A percentile compares a stretch with the other conserved stretches of the same genome.
Conservation (phyloP, 257 asterid genomes). For the Fraxinus americana region DNA sequence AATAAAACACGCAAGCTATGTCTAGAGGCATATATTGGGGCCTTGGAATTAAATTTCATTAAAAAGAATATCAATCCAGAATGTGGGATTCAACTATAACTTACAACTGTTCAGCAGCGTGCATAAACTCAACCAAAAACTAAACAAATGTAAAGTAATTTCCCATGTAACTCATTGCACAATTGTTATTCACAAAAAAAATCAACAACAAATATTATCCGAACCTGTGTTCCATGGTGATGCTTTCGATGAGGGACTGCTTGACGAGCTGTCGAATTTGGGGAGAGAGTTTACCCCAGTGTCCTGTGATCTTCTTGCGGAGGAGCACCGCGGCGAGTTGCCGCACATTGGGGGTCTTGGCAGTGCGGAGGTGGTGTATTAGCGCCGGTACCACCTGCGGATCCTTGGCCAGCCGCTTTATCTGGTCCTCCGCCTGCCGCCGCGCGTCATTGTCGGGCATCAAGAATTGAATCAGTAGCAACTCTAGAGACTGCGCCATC, state of each 20-base stretch:
- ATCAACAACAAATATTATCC: not conserved
- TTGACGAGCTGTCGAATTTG: slow-evolving; percentile 77
- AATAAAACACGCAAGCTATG: not conserved
- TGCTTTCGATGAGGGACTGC: slow-evolving; percentile 91
- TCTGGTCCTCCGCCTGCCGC: slow-evolving; percentile 98
- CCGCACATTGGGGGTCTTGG: slow-evolving; percentile 96
- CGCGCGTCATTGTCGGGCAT: slow-evolving; percentile 99
- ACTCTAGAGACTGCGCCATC: slow-evolving; percentile 97
- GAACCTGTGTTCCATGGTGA: slow-evolving; percentile 93
- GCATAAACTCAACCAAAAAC: not conserved
- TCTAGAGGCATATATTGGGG: slow-evolving; percentile 2
- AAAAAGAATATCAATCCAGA: not conserved
- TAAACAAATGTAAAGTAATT: slow-evolving; percentile 4
- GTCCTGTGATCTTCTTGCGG: slow-evolving; percentile 98
- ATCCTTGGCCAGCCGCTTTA: slow-evolving; percentile 90
- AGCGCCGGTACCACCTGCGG: slow-evolving; percentile 98
- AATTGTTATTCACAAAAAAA: not conserved
- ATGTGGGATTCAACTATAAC: not conserved
- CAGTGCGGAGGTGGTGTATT: slow-evolving; percentile 91
- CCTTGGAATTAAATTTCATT: not conserved
- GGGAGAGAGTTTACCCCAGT: slow-evolving; percentile 86
- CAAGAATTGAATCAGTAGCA: slow-evolving; percentile 78
- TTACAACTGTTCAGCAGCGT: not conserved
- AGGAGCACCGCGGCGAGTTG: slow-evolving; percentile 97
- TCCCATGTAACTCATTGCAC: not conserved